These are phyloP conservation scores for Rubus idaeus DNA, from an alignment of 306 rosid species.

Conservation along the genomic window DNA sequence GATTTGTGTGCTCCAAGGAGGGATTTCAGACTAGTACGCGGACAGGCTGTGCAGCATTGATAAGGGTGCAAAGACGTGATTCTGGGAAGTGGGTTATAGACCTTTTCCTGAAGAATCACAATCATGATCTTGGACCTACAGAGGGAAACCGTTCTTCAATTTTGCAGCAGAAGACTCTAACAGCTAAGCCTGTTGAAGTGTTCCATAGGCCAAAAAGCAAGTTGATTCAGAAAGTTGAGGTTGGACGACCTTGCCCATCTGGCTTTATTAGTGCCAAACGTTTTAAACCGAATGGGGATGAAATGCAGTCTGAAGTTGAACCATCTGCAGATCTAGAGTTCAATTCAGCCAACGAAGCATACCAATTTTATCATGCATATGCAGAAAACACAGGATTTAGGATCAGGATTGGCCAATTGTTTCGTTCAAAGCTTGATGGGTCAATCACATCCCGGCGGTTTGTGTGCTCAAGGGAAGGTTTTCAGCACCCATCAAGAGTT, in stretches of 20 bases:
- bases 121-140: slow-evolving; percentile 61
- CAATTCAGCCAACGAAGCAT: slow-evolving; percentile 80
- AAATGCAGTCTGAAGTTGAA: slow-evolving; percentile 48
- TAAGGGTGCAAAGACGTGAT: slow-evolving; percentile 72
- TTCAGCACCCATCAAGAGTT: slow-evolving; percentile 92
- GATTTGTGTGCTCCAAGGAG: slow-evolving; percentile 94
- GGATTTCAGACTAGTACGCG: slow-evolving; percentile 91
- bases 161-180: slow-evolving; percentile 37
- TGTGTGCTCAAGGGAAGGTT: slow-evolving; percentile 96
- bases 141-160: slow-evolving; percentile 45
- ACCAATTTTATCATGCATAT: slow-evolving; percentile 73
- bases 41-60: slow-evolving; percentile 87
- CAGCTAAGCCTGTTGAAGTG: slow-evolving; percentile 36
- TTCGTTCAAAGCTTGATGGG: slow-evolving; percentile 88
- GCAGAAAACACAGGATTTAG: slow-evolving; percentile 76
- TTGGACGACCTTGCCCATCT: slow-evolving; percentile 51
- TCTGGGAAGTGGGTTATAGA: slow-evolving; percentile 93
- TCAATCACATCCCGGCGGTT: slow-evolving; percentile 78
- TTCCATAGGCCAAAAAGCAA: slow-evolving; percentile 56
- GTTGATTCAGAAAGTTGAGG: slow-evolving; percentile 41
- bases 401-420: slow-evolving; percentile 85
- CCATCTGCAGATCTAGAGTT: slow-evolving; percentile 78
- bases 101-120: slow-evolving; percentile 79
- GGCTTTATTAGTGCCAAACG: slow-evolving; percentile 65
- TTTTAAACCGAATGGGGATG: slow-evolving; percentile 49